Evolutionary conservation across 2,329 filamentous ascomycete species (phyloP), one percentile per base, ranked within the genome.

Genomic region (Fusarium denticulatum): DNA sequence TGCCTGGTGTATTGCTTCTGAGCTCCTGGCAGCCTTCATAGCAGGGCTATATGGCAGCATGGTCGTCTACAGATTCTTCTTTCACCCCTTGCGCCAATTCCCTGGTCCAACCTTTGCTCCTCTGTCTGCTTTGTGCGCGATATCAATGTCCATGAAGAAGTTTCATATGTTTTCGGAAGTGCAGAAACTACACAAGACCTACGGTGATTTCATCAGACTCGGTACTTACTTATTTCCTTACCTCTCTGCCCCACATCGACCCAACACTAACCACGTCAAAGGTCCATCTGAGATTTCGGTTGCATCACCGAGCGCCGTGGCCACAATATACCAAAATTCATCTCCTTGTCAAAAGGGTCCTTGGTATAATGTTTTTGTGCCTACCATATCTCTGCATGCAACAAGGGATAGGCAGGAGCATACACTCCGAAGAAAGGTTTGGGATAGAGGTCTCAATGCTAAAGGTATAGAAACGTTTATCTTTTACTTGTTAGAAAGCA

Each of bases 361-460:
- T 24, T 50, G 47, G 47, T 50, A 50, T 34, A 50, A 50, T 24
- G 47, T 50, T 14, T 50, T 50, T 34, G 47, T 50, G 22, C 47
- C 47, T 14, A 34, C 47, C 0, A 50, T 50, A 50, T 50, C 47
- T 24, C 18, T 50, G 2, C 47, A 50, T 24, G 47, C 28, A 6
- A 34, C 30, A 13, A 50, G 47, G 8, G 47, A 50, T 20, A 50
- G 16, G 30, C 47, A 50, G 47, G 47, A 50, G 30, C 47, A 50
- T 34, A 24, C 47, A 20, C 22, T 11, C 6, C 22, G 47, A 50
- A 50, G 47, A 10, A 50, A 50, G 3, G 30, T 50, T 10, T 50
- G 47, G 47, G 47, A 50, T 7, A 50, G 47, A 34, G 47, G 28
- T 18, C 28, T 50, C 2, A 50, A 18, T 18, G 47, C 47, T 10